These are phyloP conservation scores for Inosperma sp. DNA, from an alignment of 768 basidiomycete species.

Conservation along the genomic window DNA sequence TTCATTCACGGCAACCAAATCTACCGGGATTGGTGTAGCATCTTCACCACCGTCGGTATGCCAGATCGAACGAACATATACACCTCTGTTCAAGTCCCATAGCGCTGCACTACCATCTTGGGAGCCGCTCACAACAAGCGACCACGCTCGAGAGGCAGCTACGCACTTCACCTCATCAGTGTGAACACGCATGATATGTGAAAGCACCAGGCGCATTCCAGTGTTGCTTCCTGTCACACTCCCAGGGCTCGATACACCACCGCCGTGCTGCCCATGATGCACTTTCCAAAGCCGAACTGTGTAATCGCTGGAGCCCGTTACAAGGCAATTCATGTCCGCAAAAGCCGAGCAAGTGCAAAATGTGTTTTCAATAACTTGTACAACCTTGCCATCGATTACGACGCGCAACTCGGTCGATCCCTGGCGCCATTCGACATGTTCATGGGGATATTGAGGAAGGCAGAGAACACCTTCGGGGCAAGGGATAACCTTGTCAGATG, in stretches of 20 bases:
- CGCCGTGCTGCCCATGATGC: conserved; percentile 29
- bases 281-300: conserved; percentile 83
- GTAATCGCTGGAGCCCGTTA: conserved; percentile 77
- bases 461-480: conserved; percentile 54
- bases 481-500: conserved; percentile 45
- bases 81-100: conserved; percentile 85
- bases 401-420: conserved; percentile 56
- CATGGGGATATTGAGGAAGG: conserved; percentile 57
- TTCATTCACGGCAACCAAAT: conserved; percentile 76
- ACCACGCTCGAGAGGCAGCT: conserved; percentile 77
- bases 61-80: conserved; percentile 79
- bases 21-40: conserved; percentile 52
- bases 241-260: background rate
- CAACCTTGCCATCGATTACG: conserved; percentile 56
- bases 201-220: conserved; percentile 35
- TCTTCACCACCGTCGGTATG: conserved; percentile 42
- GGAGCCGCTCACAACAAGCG: conserved; percentile 76
- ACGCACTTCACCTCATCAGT: conserved; percentile 63
- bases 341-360: conserved; percentile 73
- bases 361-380: conserved; percentile 73
- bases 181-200: conserved; percentile 80
- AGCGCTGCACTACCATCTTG: conserved; percentile 81
- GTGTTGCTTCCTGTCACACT: conserved; percentile 13
- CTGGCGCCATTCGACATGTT: conserved; percentile 64
- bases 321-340: conserved; percentile 65